Evolutionary conservation across 345 rosid genomes (phyloP).

Genomic region (Excoecaria agallocha): DNA sequence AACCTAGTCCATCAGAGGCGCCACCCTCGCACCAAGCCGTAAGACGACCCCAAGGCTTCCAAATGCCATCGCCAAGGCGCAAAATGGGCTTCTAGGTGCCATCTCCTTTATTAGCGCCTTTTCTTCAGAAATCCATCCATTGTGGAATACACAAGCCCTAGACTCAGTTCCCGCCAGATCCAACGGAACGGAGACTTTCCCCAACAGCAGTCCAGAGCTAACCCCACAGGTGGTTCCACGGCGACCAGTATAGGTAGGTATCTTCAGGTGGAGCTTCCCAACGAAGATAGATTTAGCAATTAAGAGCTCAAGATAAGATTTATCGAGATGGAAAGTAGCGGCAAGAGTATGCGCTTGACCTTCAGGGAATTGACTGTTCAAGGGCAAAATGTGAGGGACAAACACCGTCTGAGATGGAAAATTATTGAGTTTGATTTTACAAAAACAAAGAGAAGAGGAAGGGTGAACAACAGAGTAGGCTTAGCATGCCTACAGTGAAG

Average conservation of each 20-base stretch:
- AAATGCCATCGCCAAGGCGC: conserved; percentile 71
- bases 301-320: conserved; percentile 54
- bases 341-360: conserved; percentile 36
- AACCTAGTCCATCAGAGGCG: conserved; percentile 62
- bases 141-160: conserved; percentile 54
- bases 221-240: no score
- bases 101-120: conserved; percentile 41
- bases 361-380: conserved; percentile 37
- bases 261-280: conserved; percentile 47
- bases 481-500: conserved; percentile 60
- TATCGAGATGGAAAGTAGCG: conserved; percentile 77
- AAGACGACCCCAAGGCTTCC: conserved; percentile 93
- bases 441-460: conserved; percentile 74
- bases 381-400: conserved; percentile 57
- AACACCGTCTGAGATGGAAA: conserved; percentile 59
- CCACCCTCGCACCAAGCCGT: conserved; percentile 97
- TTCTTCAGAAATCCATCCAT: conserved; percentile 78
- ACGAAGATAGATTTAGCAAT: conserved; percentile 61
- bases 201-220: no score
- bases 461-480: conserved; percentile 71
- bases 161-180: conserved; percentile 61
- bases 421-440: conserved; percentile 67
- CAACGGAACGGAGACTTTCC: no score
- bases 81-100: conserved; percentile 88
- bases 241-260: conserved; percentile 61